phyloP scores from a whole-genome alignment of 768 basidiomycete genomes.

The Podaxis sp. region DNA sequence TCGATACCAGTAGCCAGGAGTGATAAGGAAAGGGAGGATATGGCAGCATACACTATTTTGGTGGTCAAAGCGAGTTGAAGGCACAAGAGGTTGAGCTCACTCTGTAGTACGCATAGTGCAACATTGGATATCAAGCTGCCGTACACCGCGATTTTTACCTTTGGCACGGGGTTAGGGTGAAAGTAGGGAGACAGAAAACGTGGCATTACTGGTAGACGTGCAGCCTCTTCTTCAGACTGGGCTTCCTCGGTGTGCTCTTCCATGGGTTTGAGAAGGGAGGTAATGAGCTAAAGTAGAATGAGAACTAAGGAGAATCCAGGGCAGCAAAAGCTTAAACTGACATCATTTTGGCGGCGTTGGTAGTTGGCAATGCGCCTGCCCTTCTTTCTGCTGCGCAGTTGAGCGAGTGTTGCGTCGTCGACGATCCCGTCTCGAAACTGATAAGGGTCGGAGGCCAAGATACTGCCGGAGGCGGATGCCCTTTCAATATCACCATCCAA shows the following conservation, averaged over 20 bases:
- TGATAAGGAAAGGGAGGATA: conserved; percentile 78
- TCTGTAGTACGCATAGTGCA: conserved; percentile 63
- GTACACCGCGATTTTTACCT: conserved; percentile 89
- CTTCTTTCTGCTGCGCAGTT: conserved; percentile 52
- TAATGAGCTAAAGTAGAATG: conserved; percentile 58
- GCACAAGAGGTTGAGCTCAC: conserved; percentile 32
- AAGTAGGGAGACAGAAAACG: not conserved
- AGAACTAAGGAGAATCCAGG: conserved; percentile 3
- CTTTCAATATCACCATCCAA: conserved; percentile 43
- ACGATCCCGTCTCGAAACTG: conserved; percentile 57
- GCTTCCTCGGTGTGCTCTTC: conserved; percentile 86
- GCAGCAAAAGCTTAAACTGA: conserved; percentile 24
- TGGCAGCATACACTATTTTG: conserved; percentile 81
- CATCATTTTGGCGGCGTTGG: conserved; percentile 71
- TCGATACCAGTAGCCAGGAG: conserved; percentile 90
- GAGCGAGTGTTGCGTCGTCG: conserved; percentile 58
- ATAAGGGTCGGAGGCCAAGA: conserved; percentile 56
- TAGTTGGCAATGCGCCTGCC: conserved; percentile 64
- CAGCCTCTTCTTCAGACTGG: conserved; percentile 57
- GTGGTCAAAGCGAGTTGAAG: not conserved
- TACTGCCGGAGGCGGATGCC: conserved; percentile 27
- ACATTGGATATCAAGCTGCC: conserved; percentile 80
- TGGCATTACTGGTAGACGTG: conserved; percentile 55
- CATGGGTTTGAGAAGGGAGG: conserved; percentile 86
- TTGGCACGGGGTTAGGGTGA: not conserved